Percentiles rank a stretch among this genome's conserved stretches.
Conservation (phyloP, 192 early-diverging fungal genomes). For the Backusella australiensis region DNA sequence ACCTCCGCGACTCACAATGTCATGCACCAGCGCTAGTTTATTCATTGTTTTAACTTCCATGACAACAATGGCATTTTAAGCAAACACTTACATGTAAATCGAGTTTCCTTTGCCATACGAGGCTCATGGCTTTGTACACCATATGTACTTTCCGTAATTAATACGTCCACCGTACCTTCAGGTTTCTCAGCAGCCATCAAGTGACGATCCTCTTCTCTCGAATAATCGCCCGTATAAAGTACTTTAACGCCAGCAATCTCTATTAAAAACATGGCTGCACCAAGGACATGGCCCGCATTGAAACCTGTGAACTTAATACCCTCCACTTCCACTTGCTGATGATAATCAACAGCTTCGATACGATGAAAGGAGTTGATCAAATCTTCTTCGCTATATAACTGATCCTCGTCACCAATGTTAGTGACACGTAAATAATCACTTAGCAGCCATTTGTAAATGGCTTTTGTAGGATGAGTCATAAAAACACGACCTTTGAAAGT, state of each 20-base stretch:
- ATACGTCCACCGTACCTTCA: constrained; percentile 75
- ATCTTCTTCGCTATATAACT: constrained; percentile 90
- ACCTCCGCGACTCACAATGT: constrained; percentile 82
- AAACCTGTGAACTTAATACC: constrained; percentile 94
- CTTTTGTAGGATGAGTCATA: constrained; percentile 99
- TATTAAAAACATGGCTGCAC: constrained; percentile 96
- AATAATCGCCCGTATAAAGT: constrained; percentile 98
- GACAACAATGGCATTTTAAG: not conserved
- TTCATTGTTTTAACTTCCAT: constrained; percentile 6
- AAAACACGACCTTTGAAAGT: constrained; percentile 94
- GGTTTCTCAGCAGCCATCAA: constrained; percentile 96
- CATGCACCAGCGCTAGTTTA: constrained; percentile 62
- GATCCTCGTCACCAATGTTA: constrained; percentile 72
- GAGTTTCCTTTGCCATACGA: constrained; percentile 84
- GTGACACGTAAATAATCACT: constrained; percentile 93
- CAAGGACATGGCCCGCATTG: constrained; percentile 98
- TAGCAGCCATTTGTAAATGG: constrained; percentile 96
- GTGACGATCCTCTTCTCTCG: constrained; percentile 98
- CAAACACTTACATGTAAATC: constrained; percentile 68
- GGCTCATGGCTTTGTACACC: constrained; percentile 97
- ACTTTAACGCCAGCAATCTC: constrained; percentile 88
- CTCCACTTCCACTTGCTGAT: constrained; percentile 93
- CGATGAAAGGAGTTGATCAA: constrained; percentile 76
- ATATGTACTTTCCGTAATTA: constrained; percentile 96
- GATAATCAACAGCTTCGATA: constrained; percentile 95